phyloP scores from a whole-genome alignment of 2,329 filamentous ascomycete species.

The Colletotrichum coccodes region DNA sequence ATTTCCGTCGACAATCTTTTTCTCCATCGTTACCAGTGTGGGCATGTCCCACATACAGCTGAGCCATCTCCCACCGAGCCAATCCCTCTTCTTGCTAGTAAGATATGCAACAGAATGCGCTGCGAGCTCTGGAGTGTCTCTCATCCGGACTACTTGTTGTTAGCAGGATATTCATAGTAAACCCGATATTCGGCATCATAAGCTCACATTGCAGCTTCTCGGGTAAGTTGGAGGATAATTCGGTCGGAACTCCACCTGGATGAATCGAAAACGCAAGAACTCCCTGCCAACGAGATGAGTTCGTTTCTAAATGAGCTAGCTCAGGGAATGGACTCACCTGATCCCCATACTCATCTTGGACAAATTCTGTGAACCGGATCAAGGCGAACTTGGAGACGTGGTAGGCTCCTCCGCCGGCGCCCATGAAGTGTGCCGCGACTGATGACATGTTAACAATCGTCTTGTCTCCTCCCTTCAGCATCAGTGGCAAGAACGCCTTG shows the following conservation, averaged over 20 bases:
- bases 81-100: slow-evolving; percentile 24
- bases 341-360: slow-evolving; percentile 54
- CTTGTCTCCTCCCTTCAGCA: slow-evolving; percentile 48
- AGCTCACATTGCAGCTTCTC: slow-evolving; percentile 28
- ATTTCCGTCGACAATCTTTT: slow-evolving; percentile 14
- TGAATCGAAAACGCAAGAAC: slow-evolving; percentile 52
- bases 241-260: slow-evolving; percentile 50
- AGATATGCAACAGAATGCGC: slow-evolving; percentile 29
- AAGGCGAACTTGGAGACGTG: slow-evolving; percentile 60
- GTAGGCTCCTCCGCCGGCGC: slow-evolving; percentile 52
- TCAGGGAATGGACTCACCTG: slow-evolving; percentile 19
- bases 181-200: fast-evolving
- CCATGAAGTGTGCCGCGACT: slow-evolving; percentile 50
- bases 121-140: slow-evolving; percentile 30
- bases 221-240: slow-evolving; percentile 35
- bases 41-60: slow-evolving; percentile 36
- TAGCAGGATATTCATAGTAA: neutral
- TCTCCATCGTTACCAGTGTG: slow-evolving; percentile 16
- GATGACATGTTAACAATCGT: slow-evolving; percentile 59
- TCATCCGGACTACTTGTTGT: slow-evolving; percentile 24
- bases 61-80: slow-evolving; percentile 29
- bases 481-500: slow-evolving; percentile 58
- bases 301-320: neutral
- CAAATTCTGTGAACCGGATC: slow-evolving; percentile 58
- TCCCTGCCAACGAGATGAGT: slow-evolving; percentile 40